phyloP scores from a whole-genome alignment of 257 asterid species.

The Lavandula angustifolia region DNA sequence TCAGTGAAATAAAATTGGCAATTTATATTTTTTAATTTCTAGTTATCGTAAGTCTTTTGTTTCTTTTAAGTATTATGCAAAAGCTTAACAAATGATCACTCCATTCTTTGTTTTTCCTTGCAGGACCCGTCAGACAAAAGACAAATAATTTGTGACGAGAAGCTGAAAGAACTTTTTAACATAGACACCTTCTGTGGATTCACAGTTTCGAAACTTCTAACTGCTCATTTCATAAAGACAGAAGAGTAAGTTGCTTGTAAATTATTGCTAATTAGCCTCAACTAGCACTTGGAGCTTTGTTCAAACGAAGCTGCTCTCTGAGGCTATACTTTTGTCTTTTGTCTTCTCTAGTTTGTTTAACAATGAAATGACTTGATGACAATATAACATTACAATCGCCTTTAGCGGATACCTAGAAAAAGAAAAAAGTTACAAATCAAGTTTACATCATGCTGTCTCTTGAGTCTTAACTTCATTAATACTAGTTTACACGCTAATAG shows the following conservation, averaged over 20 bases:
- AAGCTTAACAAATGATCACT: slow-evolving; percentile 25
- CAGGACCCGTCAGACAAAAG: slow-evolving; percentile 95
- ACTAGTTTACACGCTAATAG: slow-evolving; percentile 30
- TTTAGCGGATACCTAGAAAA: slow-evolving; percentile 11
- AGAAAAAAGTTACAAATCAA: slow-evolving; percentile 21
- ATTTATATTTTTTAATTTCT: slow-evolving; percentile 11
- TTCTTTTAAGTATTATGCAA: slow-evolving; percentile 14
- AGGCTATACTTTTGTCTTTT: slow-evolving; percentile 24
- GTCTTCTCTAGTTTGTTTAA: background rate
- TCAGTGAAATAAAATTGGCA: background rate
- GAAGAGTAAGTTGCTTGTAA: slow-evolving; percentile 53
- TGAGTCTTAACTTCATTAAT: slow-evolving; percentile 25
- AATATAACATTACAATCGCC: background rate
- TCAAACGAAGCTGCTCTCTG: slow-evolving; percentile 33
- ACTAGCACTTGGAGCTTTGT: slow-evolving; percentile 35
- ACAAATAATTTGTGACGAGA: slow-evolving; percentile 83
- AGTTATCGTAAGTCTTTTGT: slow-evolving; percentile 7
- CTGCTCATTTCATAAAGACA: slow-evolving; percentile 61
- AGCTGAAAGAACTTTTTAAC: slow-evolving; percentile 81
- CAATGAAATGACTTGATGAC: slow-evolving; percentile 13
- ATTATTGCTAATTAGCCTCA: slow-evolving; percentile 30
- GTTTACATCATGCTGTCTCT: slow-evolving; percentile 27
- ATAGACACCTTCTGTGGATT: slow-evolving; percentile 77
- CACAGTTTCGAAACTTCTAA: slow-evolving; percentile 58
- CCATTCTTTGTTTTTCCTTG: slow-evolving; percentile 33